Percentiles rank a stretch among this genome's conserved stretches.
phyloP scores from a whole-genome alignment of 2,329 filamentous ascomycete species.

The Fusarium sp. region DNA sequence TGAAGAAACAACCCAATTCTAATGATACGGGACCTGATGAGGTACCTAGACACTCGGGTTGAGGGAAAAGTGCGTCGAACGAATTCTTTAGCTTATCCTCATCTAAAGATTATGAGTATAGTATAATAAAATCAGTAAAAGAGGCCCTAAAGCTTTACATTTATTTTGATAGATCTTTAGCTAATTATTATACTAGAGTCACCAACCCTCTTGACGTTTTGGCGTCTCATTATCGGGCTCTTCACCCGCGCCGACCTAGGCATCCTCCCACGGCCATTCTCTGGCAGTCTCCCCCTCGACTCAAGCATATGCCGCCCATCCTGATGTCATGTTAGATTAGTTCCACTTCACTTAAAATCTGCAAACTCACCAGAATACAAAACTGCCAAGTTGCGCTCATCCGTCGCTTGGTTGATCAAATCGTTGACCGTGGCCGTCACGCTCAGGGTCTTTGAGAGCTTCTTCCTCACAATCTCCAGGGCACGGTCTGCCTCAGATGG shows the following conservation, averaged over 20 bases:
- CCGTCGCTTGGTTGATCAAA: conserved; percentile 93
- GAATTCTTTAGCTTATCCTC: background rate
- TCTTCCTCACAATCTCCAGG: conserved; percentile 93
- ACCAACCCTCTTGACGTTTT: too few relatives aligned
- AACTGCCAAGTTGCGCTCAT: conserved; percentile 91
- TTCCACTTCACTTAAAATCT: background rate
- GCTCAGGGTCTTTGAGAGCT: conserved; percentile 92
- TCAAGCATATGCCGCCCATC: conserved; percentile 62
- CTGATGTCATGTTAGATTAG: conserved; percentile 46
- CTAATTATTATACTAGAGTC: background rate
- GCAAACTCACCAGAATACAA: conserved; percentile 78
- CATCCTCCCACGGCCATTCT: too few relatives aligned
- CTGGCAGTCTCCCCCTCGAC: background rate
- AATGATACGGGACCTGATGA: background rate
- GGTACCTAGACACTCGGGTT: too few relatives aligned
- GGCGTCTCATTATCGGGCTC: too few relatives aligned
- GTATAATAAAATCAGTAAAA: background rate
- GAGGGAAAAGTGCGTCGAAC: too few relatives aligned
- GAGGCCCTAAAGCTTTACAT: background rate
- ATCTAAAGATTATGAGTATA: background rate
- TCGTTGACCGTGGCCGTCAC: conserved; percentile 97
- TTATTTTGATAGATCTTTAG: background rate
- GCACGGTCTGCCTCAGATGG: conserved; percentile 87
- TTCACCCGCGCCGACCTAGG: too few relatives aligned
- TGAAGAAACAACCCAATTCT: background rate